Base-by-base conservation (phyloP, 306 rosid genomes). In the Chamaecrista fasciculata region DNA sequence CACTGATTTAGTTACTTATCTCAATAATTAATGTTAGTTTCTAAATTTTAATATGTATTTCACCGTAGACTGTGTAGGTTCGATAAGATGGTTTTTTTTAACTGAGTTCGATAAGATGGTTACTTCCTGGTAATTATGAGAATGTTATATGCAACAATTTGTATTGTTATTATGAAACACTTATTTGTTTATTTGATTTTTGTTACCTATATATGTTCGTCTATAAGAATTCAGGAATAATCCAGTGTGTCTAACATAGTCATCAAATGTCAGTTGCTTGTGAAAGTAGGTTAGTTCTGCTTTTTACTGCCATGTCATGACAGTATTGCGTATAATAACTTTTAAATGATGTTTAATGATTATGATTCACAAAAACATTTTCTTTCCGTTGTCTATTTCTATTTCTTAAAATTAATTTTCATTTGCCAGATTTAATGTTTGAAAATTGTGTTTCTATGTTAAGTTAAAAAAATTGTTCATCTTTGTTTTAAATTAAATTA, bases 1-100 rank as follows among this genome's bases (percentile, higher is more conserved):
- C 14, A 37, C 53, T 25, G 28, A 66, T 51, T 57, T 57, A 11
- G 37, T 56, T 56, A 16, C 10, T 66, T 74, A 16, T 39, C 14
- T 53, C 64, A 65, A 15, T 66, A 55, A 66, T 74, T 66, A 34
- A 37, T 33, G 26, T 48, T 25, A 26, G 62, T 12, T 48, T 47
- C 11, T 47, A 5, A 47, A 16, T 16, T 47, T 8, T 47, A 20
- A 4, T 52, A 11, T 23, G 18, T 15, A 8, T 31, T 44, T 11
- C n/a, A 16, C 3, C 33, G 16, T 58, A 58, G 12, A 11, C 11
- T 58, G 42, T 58, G 18, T 31, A 31, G 64, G 24, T 58, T 34
- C 6, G 8, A 16, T 58, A 25, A 16, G 3, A 24, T 15, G 37
- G 42, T 31, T n/a, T n/a, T n/a, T n/a, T n/a, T n/a, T n/a, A n/a